Evolutionary conservation across 768 basidiomycete species (phyloP), one percentile per base, ranked within the genome.

Genomic region (Boletus edulis): DNA sequence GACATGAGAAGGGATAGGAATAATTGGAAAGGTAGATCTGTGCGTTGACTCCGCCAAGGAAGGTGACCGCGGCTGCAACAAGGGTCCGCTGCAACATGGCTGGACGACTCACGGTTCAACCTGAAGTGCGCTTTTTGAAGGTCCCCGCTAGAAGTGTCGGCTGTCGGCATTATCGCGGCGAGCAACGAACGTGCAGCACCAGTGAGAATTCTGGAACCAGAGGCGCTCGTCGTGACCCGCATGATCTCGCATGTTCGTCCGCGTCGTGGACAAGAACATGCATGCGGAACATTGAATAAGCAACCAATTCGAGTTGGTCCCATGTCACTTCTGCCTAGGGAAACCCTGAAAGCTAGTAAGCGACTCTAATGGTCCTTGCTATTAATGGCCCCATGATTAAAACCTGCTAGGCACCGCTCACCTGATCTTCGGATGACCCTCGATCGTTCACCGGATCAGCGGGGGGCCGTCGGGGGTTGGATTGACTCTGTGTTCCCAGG

Each of bases 21-120:
- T 2, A 46, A 35, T 60, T 49, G 39, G 56, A 38, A 2, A 59
- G 44, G 18, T 66, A 58, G 42, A 64, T 60, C 47, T 66, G 67
- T 7, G 67, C 59, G 2, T 54, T 20, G 9, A 57, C 52, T 6
- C 14, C 12, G 44, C 46, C 31, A 3, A 60, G 52, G n/a, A 68
- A 15, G 27, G 46, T 51, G 5, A 49, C 27, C 32, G 44, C 54
- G 10, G 44, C 37, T 5, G 44, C 49, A 35, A 53, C 13, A 11
- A 60, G 31, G 18, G 55, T 29, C 40, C 63, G 49, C 14, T 37
- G 54, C 31, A 62, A 10, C 55, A 59, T 62, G 24, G 27, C 17
- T 20, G 22, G 10, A 14, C 7, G 8, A 39, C 38, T 38, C 31
- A 48, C 45, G 35, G 17, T n/a, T 29, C 17, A 11, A 9, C 13